Percentiles rank a stretch among this genome's conserved stretches.
Evolutionary conservation across 2,329 filamentous ascomycete species (phyloP).

Genomic region (Hortaea sp.): DNA sequence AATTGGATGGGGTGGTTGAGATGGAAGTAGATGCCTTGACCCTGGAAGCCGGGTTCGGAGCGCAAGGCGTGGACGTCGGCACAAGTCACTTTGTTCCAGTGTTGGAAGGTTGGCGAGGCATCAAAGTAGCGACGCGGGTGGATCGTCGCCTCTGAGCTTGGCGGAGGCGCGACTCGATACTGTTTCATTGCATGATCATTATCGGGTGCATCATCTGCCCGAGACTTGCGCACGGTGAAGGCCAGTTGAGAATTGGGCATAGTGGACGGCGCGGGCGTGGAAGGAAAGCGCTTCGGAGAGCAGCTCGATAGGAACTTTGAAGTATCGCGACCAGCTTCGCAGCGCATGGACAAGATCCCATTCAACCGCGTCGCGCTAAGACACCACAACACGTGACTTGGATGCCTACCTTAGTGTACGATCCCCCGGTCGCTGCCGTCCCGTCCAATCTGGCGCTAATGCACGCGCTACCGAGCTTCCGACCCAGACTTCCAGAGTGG

Average conservation of each 20-base stretch:
- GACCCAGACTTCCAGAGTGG: too few species aligned
- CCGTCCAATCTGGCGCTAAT: conserved; percentile 1
- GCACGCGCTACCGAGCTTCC: conserved; percentile 2
- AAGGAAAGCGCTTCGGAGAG: too few species aligned
- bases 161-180: background rate
- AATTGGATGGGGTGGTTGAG: conserved; percentile 44
- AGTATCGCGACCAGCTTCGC: too few species aligned
- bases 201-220: too few species aligned
- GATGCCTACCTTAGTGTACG: background rate
- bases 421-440: too few species aligned
- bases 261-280: too few species aligned
- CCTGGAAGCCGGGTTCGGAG: conserved; percentile 40
- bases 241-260: too few species aligned
- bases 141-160: conserved; percentile 14
- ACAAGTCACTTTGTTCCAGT: conserved; percentile 52
- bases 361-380: background rate
- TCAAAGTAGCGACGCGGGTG: conserved; percentile 52
- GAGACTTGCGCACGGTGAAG: too few species aligned
- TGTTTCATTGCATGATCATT: background rate
- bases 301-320: too few species aligned
- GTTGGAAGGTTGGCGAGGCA: conserved; percentile 50
- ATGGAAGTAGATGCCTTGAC: conserved; percentile 47
- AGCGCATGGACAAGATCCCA: too few species aligned
- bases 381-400: background rate
- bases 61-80: conserved; percentile 45